Base-by-base conservation (phyloP, 148 eudicot species). In the Camellia japonica region DNA sequence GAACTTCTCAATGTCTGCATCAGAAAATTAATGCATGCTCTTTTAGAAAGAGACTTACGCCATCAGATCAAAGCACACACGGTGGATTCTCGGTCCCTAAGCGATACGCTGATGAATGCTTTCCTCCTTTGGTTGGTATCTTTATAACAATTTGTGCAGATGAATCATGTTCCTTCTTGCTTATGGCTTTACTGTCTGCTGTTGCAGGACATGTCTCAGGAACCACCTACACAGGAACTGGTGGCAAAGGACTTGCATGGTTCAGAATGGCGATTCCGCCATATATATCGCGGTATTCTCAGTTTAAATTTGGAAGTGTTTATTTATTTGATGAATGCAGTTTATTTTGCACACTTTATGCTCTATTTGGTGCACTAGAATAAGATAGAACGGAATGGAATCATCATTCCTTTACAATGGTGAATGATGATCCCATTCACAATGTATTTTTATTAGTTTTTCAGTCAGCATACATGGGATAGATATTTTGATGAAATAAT, bases 241-340 rank as follows among this genome's bases (percentile, higher is more conserved):
- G 80, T 61, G 47, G 80, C 72, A 19, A 82, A 82, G 51, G 84
- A 82, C 74, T 64, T 82, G 71, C 80, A 82, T 62, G 84, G 84
- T 8, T 16, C 10, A n/a, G 20, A 63, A 71, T 82, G 84, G 84
- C 51, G 49, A 16, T 82, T 82, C 76, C 80, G 68, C 63, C 84
- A 82, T 44, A 70, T 62, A 52, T 82, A 71, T 62, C 72, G 80
- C 18, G 84, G 84, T 82, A 70, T 49, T 69, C 38, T 11, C 23
- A 41, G 3, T 71, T 49, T 49, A 54, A 11, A 15, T 65, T 68
- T 44, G 12, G 6, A n/a, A 68, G 55, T 71, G 12, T 49, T 19
- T 23, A 7, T 47, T 10, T 71, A 16, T 71, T 23, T 4, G 30
- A 71, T 47, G 10, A 67, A 67, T 71, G 8, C 74, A 71, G 59